Evolutionary conservation across 208 protist genomes (phyloP).

Genomic region (Trypanosoma lewisi): DNA sequence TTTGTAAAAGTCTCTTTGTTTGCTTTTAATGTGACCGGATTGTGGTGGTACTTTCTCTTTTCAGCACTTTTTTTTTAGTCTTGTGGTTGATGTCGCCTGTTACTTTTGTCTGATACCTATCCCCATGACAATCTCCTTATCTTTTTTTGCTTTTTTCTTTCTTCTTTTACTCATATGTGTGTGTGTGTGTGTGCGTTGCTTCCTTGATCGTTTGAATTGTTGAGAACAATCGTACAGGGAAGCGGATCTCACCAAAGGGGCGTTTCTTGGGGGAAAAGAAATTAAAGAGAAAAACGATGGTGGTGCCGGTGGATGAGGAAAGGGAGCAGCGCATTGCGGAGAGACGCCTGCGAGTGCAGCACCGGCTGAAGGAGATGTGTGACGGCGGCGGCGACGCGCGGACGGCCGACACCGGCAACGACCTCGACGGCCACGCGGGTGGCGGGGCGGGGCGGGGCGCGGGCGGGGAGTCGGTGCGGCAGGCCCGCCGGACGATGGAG

Average conservation of each 20-base stretch:
- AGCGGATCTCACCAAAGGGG: too few species aligned
- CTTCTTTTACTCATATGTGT: too few species aligned
- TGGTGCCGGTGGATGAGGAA: conserved; percentile 10
- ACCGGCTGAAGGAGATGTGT: conserved; percentile 16
- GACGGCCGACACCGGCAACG: conserved; percentile 8
- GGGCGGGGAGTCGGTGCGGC: conserved; percentile 42
- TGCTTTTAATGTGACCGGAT: background rate
- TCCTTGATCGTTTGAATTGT: too few species aligned
- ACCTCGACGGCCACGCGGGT: background rate
- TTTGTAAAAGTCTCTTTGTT: background rate
- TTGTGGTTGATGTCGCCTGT: too few species aligned
- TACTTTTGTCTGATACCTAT: too few species aligned
- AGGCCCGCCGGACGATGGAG: conserved; percentile 51
- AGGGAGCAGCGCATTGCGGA: conserved; percentile 62
- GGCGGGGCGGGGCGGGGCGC: conserved; percentile 7
- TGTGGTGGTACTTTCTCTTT: background rate
- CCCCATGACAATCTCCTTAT: too few species aligned
- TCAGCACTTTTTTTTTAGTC: background rate
- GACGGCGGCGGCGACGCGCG: conserved; percentile 11
- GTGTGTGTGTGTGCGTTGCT: background rate
- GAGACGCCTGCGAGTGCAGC: conserved; percentile 48
- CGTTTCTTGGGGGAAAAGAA: too few species aligned
- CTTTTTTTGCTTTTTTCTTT: too few species aligned
- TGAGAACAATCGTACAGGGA: too few species aligned
- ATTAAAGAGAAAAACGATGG: background rate